Conservation (phyloP, 2,329 filamentous ascomycete genomes). For the Fusarium sulawesiense region DNA sequence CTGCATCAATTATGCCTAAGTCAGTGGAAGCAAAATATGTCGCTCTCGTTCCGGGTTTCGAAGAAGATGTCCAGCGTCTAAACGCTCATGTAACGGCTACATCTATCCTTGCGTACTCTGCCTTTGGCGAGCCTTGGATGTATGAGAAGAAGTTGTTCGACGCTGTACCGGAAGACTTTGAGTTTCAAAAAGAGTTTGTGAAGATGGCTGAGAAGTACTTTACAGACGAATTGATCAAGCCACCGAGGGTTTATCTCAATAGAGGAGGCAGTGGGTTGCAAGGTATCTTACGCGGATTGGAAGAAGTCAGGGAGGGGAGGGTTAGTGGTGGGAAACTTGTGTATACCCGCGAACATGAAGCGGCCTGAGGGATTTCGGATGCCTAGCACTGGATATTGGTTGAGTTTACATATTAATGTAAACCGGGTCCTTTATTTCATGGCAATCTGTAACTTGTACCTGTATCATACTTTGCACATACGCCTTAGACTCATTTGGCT, state of each 20-base stretch:
- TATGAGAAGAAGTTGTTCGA: not conserved
- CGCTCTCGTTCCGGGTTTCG: not conserved
- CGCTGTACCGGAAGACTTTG: not conserved
- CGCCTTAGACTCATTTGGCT: no score
- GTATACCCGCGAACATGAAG: not conserved
- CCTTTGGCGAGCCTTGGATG: conserved; percentile 2
- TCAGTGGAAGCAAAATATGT: not conserved
- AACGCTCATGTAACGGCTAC: not conserved
- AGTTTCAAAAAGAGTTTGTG: conserved; percentile 7
- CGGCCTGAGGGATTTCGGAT: not conserved
- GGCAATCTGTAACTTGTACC: no score
- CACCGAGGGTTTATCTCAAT: not conserved
- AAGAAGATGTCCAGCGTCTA: not conserved
- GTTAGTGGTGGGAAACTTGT: conserved; percentile 16
- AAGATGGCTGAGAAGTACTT: not conserved
- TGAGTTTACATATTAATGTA: rapidly evolving
- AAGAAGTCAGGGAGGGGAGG: not conserved
- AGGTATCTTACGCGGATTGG: not conserved
- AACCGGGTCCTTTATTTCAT: rapidly evolving
- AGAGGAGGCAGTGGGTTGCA: not conserved
- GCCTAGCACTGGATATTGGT: not conserved
- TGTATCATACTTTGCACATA: no score
- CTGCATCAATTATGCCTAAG: not conserved
- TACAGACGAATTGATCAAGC: not conserved
- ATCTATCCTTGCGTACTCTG: conserved; percentile 13